phyloP scores from a whole-genome alignment of 2,329 filamentous ascomycete genomes.

The Pseudophaeomoniella oleicola region DNA sequence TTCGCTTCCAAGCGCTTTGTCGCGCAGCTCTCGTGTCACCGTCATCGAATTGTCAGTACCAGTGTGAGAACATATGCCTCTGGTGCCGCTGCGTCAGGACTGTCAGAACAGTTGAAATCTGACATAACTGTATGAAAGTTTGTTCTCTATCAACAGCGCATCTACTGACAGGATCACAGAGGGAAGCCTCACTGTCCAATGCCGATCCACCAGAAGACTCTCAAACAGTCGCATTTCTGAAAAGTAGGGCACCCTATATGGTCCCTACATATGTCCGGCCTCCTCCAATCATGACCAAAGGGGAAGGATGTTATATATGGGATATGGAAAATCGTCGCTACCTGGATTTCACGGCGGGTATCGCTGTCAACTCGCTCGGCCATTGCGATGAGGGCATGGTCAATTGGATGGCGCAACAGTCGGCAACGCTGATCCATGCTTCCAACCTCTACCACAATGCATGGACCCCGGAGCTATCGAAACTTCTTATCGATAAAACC shows the following conservation, averaged over 20 bases:
- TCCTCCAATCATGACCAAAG: slow-evolving; percentile 75
- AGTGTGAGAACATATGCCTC: slow-evolving; percentile 1
- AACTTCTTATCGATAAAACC: slow-evolving; percentile 72
- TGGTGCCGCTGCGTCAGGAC: not conserved
- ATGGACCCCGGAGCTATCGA: slow-evolving; percentile 81
- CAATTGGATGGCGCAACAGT: slow-evolving; percentile 63
- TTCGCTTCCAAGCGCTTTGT: not conserved
- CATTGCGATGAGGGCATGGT: slow-evolving; percentile 74
- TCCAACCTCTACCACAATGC: slow-evolving; percentile 97
- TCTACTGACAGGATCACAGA: slow-evolving; percentile 16
- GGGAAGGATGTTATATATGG: slow-evolving; percentile 75
- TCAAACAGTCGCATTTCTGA: slow-evolving; percentile 57
- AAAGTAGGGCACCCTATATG: slow-evolving; percentile 74
- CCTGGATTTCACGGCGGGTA: slow-evolving; percentile 88
- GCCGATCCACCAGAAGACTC: slow-evolving; percentile 63
- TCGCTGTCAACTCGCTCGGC: slow-evolving; percentile 85
- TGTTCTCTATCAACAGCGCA: not conserved
- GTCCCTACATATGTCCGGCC: slow-evolving; percentile 89
- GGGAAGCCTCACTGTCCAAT: slow-evolving; percentile 42
- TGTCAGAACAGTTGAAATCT: not conserved
- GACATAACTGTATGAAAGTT: not conserved
- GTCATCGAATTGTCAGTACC: not conserved
- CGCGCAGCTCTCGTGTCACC: not conserved
- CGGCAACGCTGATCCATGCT: slow-evolving; percentile 69
- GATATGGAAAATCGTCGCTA: slow-evolving; percentile 82